A percentile compares a stretch with the other conserved stretches of the same genome.
Evolutionary conservation across 305 asterid species (phyloP).

Genomic region (Rubia balearica): DNA sequence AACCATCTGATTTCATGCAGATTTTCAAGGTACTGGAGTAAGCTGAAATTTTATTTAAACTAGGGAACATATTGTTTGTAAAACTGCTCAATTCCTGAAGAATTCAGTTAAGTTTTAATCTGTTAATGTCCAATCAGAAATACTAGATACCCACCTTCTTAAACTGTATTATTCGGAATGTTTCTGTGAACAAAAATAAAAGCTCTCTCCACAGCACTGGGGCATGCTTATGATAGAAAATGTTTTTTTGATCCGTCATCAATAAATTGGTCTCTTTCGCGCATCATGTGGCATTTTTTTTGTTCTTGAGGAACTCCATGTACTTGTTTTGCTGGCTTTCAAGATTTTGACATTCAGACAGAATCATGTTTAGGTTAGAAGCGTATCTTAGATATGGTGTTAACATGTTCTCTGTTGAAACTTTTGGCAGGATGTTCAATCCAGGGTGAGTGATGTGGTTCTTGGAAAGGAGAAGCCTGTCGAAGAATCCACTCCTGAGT

Average conservation of each 20-base stretch:
- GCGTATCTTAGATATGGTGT: not conserved
- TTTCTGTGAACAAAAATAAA: not conserved
- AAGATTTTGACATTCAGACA: not conserved
- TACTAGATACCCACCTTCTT: not conserved
- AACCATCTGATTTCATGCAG: slow-evolving; percentile 84
- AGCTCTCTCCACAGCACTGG: not conserved
- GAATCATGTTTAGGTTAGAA: not conserved
- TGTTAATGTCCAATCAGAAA: not conserved
- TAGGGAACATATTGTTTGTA: not conserved
- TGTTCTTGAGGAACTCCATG: not conserved
- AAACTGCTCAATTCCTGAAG: not conserved
- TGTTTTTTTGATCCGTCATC: too few relatives aligned
- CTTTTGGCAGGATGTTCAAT: slow-evolving; percentile 72
- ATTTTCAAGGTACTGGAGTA: slow-evolving; percentile 66
- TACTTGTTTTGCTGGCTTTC: not conserved
- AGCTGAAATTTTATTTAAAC: slow-evolving; percentile 1
- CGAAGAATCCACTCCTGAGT: slow-evolving; percentile 88
- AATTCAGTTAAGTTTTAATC: not conserved
- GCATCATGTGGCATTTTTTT: not conserved
- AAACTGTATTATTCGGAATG: not conserved
- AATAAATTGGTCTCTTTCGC: not conserved
- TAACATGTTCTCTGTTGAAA: not conserved
- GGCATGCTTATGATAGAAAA: not conserved
- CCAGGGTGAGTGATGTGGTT: slow-evolving; percentile 89
- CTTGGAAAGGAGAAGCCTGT: slow-evolving; percentile 97